Percentiles rank a stretch among this genome's conserved stretches.
Conservation (phyloP, 2,329 filamentous ascomycete genomes). For the Leptoxyphium fumago region DNA sequence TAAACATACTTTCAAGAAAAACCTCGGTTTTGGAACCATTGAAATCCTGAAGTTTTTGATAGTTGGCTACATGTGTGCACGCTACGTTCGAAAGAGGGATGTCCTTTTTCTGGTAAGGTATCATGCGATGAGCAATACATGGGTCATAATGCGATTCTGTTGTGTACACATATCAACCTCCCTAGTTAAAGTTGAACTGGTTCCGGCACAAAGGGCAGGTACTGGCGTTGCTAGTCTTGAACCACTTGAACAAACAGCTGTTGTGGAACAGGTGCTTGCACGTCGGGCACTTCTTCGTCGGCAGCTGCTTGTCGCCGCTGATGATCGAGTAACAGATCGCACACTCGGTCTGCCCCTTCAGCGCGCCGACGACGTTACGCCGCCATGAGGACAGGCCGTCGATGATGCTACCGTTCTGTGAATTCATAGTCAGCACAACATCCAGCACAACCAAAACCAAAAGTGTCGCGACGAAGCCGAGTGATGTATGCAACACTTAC, state of each 20-base stretch:
- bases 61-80: too few species aligned
- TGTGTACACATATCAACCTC: neutral
- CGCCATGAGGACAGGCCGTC: constrained; percentile 78
- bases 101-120: too few species aligned
- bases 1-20: too few species aligned
- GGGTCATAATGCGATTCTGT: too few species aligned
- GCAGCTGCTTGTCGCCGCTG: constrained; percentile 72
- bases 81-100: too few species aligned
- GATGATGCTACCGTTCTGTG: constrained; percentile 63
- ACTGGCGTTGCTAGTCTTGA: constrained; percentile 80
- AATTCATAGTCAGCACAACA: constrained; percentile 3
- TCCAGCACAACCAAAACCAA: neutral
- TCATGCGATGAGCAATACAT: too few species aligned
- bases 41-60: too few species aligned
- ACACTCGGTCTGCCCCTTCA: constrained; percentile 90
- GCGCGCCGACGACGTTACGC: constrained; percentile 69
- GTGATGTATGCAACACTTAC: constrained; percentile 26
- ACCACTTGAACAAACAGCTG: constrained; percentile 89
- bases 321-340: constrained; percentile 96
- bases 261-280: constrained; percentile 92
- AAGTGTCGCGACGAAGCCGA: neutral
- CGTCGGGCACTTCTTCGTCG: constrained; percentile 79
- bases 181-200: constrained; percentile 52
- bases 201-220: constrained; percentile 89
- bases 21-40: too few species aligned